These are phyloP conservation scores for Powellomyces hirtus DNA, from an alignment of 192 early-diverging fungal species.

Conservation along the genomic window DNA sequence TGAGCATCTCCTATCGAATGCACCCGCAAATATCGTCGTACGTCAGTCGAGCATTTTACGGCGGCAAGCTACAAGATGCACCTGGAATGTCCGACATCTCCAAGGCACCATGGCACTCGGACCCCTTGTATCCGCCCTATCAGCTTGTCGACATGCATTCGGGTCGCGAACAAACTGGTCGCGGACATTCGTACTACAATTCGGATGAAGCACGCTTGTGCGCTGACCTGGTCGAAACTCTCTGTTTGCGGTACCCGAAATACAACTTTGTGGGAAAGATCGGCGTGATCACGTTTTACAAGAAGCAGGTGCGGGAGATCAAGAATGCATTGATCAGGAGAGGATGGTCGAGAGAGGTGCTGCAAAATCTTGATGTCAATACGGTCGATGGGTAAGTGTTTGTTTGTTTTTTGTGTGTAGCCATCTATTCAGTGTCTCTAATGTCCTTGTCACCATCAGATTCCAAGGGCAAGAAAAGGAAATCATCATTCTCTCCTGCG, in stretches of 20 bases:
- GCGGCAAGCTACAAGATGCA: constrained; percentile 70
- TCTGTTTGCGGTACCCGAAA: constrained; percentile 48
- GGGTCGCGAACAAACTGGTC: constrained; percentile 62
- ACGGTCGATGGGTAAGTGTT: constrained; percentile 56
- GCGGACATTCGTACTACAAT: constrained; percentile 74
- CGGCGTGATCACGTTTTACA: constrained; percentile 94
- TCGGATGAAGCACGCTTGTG: constrained; percentile 74
- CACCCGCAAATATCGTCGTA: constrained; percentile 86
- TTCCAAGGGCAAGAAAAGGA: constrained; percentile 99
- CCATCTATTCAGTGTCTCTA: no score
- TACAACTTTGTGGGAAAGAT: constrained; percentile 63
- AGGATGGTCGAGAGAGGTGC: constrained; percentile 59
- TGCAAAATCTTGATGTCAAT: constrained; percentile 83
- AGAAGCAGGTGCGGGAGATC: constrained; percentile 74
- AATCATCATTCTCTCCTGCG: constrained; percentile 93
- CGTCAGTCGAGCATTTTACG: constrained; percentile 79
- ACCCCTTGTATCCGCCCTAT: constrained; percentile 68
- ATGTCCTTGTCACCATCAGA: no score
- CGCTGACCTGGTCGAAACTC: constrained; percentile 61
- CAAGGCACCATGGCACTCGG: constrained; percentile 71
- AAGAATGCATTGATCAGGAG: constrained; percentile 59
- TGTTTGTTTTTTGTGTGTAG: not conserved
- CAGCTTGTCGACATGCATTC: constrained; percentile 70
- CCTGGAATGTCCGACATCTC: constrained; percentile 63
- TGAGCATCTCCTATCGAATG: constrained; percentile 98